These are phyloP conservation scores for Ustilaginoidea virens DNA, from an alignment of 2,329 filamentous ascomycete genomes.

Conservation along the genomic window DNA sequence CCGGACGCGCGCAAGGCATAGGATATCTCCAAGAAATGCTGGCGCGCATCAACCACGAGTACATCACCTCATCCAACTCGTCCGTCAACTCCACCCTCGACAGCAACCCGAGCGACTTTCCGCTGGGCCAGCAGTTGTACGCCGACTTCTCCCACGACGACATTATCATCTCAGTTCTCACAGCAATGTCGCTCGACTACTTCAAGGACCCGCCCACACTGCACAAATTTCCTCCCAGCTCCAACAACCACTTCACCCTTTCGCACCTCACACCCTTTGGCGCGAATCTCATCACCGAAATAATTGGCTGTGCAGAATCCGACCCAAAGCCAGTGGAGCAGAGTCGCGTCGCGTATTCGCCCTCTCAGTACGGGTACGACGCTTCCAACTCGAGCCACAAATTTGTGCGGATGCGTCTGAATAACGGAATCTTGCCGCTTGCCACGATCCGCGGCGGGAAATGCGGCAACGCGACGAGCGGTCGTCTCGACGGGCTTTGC, in stretches of 20 bases:
- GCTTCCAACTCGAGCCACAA: slow-evolving; percentile 25
- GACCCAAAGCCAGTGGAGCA: slow-evolving; percentile 23
- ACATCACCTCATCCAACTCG: slow-evolving; percentile 38
- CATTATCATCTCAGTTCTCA: slow-evolving; percentile 39
- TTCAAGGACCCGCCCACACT: slow-evolving; percentile 30
- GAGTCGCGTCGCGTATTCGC: slow-evolving; percentile 24
- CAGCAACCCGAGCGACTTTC: slow-evolving; percentile 46
- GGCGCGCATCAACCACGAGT: slow-evolving; percentile 58
- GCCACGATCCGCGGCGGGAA: slow-evolving; percentile 29
- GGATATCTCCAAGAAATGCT: slow-evolving; percentile 70
- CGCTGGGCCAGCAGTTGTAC: slow-evolving; percentile 47
- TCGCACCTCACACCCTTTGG: slow-evolving; percentile 38
- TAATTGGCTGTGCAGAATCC: slow-evolving; percentile 30
- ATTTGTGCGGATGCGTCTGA: slow-evolving; percentile 32
- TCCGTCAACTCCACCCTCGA: slow-evolving; percentile 58
- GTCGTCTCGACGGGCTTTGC: slow-evolving; percentile 29
- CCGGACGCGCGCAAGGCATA: slow-evolving; percentile 63
- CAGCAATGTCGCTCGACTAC: slow-evolving; percentile 36
- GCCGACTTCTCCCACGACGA: slow-evolving; percentile 80
- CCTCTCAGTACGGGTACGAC: slow-evolving; percentile 28
- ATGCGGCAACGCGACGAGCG: slow-evolving; percentile 14
- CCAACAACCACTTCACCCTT: slow-evolving; percentile 30
- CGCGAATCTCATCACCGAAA: slow-evolving; percentile 36
- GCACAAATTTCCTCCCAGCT: slow-evolving; percentile 24
- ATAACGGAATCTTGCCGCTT: slow-evolving; percentile 31